Evolutionary conservation across 192 early-diverging fungal species (phyloP).

Genomic region (Bifiguratus adelaidae): DNA sequence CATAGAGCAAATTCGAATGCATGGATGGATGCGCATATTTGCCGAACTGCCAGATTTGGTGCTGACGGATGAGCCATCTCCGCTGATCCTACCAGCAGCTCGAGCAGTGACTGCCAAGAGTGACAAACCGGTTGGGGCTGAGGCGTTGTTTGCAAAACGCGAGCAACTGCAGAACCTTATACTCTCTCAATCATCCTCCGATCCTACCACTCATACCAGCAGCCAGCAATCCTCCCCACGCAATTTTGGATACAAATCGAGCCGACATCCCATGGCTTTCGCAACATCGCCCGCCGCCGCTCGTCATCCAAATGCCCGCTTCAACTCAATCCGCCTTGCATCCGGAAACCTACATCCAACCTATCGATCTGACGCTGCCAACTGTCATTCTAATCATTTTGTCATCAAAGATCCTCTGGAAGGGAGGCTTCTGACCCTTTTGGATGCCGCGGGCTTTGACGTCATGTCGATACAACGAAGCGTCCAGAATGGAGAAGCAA

Average conservation of each 20-base stretch:
- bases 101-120: slow-evolving; percentile 14
- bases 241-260: slow-evolving; percentile 6
- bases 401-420: too few species aligned
- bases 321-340: slow-evolving; percentile 15
- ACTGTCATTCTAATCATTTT: too few species aligned
- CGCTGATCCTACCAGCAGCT: slow-evolving; percentile 8
- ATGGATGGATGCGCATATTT: too few species aligned
- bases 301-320: slow-evolving; percentile 16
- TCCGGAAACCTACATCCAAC: slow-evolving; percentile 16
- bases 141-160: slow-evolving; percentile 6
- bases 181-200: slow-evolving; percentile 3
- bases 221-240: slow-evolving; percentile 10
- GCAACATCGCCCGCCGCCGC: slow-evolving; percentile 5
- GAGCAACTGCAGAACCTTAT: slow-evolving; percentile 9
- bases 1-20: slow-evolving; percentile 50
- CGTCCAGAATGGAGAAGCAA: slow-evolving; percentile 44
- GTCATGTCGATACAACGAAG: slow-evolving; percentile 33
- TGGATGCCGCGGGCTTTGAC: slow-evolving; percentile 48
- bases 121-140: slow-evolving; percentile 9
- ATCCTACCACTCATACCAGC: slow-evolving; percentile 2
- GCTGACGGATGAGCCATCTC: slow-evolving; percentile 17
- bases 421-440: slow-evolving; percentile 24
- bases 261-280: slow-evolving; percentile 21
- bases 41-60: too few species aligned
- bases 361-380: slow-evolving; percentile 17